phyloP scores from a whole-genome alignment of 1,284 basidiomycete genomes.

The Sporisorium scitamineum region DNA sequence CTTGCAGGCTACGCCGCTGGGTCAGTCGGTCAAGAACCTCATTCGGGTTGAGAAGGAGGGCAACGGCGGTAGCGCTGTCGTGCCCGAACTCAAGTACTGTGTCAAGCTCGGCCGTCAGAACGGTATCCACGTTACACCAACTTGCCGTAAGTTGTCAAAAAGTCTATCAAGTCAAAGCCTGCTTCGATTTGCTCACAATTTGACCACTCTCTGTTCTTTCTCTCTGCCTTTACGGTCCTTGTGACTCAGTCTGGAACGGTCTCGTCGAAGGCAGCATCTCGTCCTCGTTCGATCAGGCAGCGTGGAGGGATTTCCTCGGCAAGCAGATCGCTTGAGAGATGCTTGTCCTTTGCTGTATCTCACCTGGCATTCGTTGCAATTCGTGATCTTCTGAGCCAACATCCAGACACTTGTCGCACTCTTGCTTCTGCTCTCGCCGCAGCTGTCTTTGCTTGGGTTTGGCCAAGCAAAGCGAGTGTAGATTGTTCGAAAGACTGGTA shows the following conservation, averaged over 20 bases:
- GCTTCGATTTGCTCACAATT: neutral
- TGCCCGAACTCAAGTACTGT: conserved; percentile 86
- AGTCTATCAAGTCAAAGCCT: neutral
- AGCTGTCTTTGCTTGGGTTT: neutral
- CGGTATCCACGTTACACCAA: conserved; percentile 90
- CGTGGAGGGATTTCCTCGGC: conserved; percentile 86
- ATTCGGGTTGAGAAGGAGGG: conserved; percentile 76
- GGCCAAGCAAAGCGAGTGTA: neutral
- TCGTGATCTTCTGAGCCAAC: neutral
- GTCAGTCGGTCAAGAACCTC: conserved; percentile 74
- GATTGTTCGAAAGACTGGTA: conserved; percentile 2
- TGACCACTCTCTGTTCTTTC: neutral
- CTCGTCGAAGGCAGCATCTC: conserved; percentile 82
- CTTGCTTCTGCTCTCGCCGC: no score
- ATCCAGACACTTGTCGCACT: neutral
- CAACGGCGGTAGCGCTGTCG: conserved; percentile 82
- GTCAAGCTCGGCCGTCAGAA: conserved; percentile 89
- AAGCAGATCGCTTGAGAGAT: conserved; percentile 73
- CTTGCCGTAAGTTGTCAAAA: conserved; percentile 71
- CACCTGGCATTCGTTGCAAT: neutral
- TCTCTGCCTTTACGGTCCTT: neutral
- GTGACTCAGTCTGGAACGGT: conserved; percentile 73
- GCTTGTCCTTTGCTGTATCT: neutral
- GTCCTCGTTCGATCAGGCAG: conserved; percentile 82
- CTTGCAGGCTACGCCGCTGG: conserved; percentile 68